phyloP scores from a whole-genome alignment of 2,329 filamentous ascomycete species.

The Verticillium tricorpus region DNA sequence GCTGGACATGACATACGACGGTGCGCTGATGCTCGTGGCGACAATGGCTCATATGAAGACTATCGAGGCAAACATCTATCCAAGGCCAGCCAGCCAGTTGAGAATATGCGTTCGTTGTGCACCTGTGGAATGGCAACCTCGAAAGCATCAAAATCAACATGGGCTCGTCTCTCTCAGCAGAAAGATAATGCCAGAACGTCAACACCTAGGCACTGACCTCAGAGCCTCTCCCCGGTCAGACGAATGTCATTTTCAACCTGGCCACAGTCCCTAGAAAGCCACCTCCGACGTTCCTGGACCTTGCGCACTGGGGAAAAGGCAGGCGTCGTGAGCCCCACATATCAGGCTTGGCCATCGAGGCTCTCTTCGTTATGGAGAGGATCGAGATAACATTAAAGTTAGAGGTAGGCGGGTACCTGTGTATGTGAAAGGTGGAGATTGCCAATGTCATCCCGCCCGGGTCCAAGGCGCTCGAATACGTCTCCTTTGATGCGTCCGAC shows the following conservation, averaged over 20 bases:
- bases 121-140: slow-evolving; percentile 3
- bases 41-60: neutral
- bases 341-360: slow-evolving; percentile 7
- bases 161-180: neutral
- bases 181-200: slow-evolving; percentile 4
- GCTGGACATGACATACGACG: slow-evolving; percentile 7
- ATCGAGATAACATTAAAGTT: too few relatives aligned
- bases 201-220: slow-evolving; percentile 5
- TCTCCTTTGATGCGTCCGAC: too few relatives aligned
- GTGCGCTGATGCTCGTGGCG: slow-evolving; percentile 2
- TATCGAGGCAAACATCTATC: neutral
- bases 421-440: too few relatives aligned
- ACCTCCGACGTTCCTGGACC: slow-evolving; percentile 1
- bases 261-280: neutral
- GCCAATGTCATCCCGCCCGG: too few relatives aligned
- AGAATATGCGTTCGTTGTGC: neutral
- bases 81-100: neutral
- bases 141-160: neutral
- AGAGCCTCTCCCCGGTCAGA: neutral
- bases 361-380: slow-evolving; percentile 1
- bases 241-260: neutral
- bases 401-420: too few relatives aligned
- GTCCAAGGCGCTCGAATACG: too few relatives aligned
- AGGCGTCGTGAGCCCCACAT: slow-evolving; percentile 5
- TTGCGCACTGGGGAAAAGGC: slow-evolving; percentile 3